Evolutionary conservation across 2,329 filamentous ascomycete species (phyloP).

Genomic region (Paraphoma chrysanthemicola): DNA sequence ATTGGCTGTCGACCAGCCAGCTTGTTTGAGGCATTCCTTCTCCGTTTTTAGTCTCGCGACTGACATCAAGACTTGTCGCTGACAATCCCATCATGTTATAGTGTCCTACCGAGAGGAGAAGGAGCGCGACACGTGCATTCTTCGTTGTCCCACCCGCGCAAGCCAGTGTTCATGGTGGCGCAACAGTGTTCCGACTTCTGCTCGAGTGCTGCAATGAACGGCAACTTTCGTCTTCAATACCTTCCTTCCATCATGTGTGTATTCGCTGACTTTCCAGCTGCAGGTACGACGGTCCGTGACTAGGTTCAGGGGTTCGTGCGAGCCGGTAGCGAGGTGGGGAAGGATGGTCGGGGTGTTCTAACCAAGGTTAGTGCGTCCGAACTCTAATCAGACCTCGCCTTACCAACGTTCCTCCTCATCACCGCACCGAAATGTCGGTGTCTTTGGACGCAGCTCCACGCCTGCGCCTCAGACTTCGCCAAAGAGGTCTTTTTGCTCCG

Average conservation of each 20-base stretch:
- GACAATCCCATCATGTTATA: too few relatives aligned
- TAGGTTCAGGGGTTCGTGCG: conserved; percentile 1
- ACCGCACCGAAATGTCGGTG: background rate
- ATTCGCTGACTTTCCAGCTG: background rate
- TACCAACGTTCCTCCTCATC: background rate
- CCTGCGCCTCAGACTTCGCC: too few relatives aligned
- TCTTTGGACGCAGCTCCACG: background rate
- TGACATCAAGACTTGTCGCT: background rate
- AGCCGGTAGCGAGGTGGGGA: conserved; percentile 1
- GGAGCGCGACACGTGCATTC: too few relatives aligned
- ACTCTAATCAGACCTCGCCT: conserved; percentile 6
- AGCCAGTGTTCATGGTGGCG: too few relatives aligned
- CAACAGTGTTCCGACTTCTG: too few relatives aligned
- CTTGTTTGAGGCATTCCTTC: background rate
- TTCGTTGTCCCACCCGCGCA: too few relatives aligned
- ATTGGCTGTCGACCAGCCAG: background rate
- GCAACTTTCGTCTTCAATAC: background rate
- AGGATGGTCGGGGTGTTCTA: background rate
- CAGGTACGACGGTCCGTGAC: background rate
- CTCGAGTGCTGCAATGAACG: too few relatives aligned
- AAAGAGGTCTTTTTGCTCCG: too few relatives aligned
- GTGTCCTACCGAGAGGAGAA: too few relatives aligned
- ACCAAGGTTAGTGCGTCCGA: conserved; percentile 6
- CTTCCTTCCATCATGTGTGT: background rate
- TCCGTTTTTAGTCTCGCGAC: background rate